Percentiles rank a stretch among this genome's conserved stretches.
These are phyloP conservation scores for Lophiostoma macrostomum DNA, from an alignment of 495 filamentous ascomycete species.

Conservation along the genomic window DNA sequence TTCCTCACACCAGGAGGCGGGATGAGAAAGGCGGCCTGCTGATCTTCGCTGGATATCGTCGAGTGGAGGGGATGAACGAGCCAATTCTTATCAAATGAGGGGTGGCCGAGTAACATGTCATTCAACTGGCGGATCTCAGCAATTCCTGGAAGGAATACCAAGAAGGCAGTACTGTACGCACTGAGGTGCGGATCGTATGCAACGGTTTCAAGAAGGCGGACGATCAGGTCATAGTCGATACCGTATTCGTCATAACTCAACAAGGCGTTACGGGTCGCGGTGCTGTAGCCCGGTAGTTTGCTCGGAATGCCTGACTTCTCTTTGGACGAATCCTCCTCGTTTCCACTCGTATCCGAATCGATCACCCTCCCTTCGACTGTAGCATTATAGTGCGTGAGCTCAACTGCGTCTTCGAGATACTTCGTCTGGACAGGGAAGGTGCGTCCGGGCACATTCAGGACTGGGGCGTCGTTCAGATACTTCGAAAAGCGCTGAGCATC, in stretches of 20 bases:
- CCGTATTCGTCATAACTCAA: constrained; percentile 78
- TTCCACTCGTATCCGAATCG: constrained; percentile 42
- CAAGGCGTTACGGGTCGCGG: constrained; percentile 68
- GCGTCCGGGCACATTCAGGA: constrained; percentile 84
- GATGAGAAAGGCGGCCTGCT: constrained; percentile 83
- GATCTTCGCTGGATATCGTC: constrained; percentile 91
- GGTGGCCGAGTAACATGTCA: constrained; percentile 71
- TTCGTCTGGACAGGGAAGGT: constrained; percentile 87
- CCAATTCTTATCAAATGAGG: constrained; percentile 67
- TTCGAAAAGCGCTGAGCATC: constrained; percentile 86
- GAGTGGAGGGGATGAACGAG: constrained; percentile 86
- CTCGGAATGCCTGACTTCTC: constrained; percentile 29
- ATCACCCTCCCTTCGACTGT: constrained; percentile 3
- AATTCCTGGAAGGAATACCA: constrained; percentile 93
- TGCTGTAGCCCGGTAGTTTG: constrained; percentile 67
- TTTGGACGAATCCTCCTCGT: constrained; percentile 49
- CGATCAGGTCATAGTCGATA: constrained; percentile 79
- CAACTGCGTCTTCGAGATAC: constrained; percentile 88
- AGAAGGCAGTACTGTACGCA: constrained; percentile 79
- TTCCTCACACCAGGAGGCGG: constrained; percentile 79
- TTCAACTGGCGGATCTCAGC: constrained; percentile 87
- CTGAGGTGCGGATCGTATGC: constrained; percentile 61
- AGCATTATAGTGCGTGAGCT: constrained; percentile 54
- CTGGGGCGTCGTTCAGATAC: constrained; percentile 79
- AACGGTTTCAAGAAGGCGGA: constrained; percentile 68